Conservation (phyloP, 208 protist species). For the Wallacemonas rigidus region DNA sequence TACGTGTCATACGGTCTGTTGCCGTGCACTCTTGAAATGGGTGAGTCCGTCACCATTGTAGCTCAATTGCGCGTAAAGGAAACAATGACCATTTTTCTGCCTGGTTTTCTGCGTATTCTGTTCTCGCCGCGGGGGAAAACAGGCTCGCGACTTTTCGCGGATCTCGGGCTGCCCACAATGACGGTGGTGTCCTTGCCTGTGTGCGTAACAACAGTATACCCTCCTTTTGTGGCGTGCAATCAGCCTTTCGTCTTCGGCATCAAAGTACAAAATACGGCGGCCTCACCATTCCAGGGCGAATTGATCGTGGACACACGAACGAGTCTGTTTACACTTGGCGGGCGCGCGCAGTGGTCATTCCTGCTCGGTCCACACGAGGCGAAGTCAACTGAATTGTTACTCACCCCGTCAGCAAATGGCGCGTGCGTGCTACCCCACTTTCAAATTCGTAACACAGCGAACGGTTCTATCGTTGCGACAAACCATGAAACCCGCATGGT, state of each 20-base stretch:
- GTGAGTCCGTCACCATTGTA: conserved; percentile 57
- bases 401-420: conserved; percentile 36
- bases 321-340: conserved; percentile 33
- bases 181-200: conserved; percentile 38
- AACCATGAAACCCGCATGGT: conserved; percentile 34
- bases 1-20: conserved; percentile 32
- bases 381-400: conserved; percentile 29
- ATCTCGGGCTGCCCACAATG: conserved; percentile 57
- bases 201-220: conserved; percentile 35
- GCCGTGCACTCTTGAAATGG: conserved; percentile 48
- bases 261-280: conserved; percentile 36
- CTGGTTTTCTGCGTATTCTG: conserved; percentile 61
- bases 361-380: conserved; percentile 24
- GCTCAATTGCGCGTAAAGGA: conserved; percentile 31
- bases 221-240: conserved; percentile 33
- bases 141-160: conserved; percentile 36
- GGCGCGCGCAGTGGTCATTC: conserved; percentile 39
- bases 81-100: conserved; percentile 28
- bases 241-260: conserved; percentile 39
- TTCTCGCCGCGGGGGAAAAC: conserved; percentile 28
- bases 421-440: conserved; percentile 18
- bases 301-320: conserved; percentile 34
- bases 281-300: conserved; percentile 35
- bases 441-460: conserved; percentile 15
- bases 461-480: conserved; percentile 17